phyloP scores from a whole-genome alignment of 192 early-diverging fungal species.

The Diversispora epigaea region DNA sequence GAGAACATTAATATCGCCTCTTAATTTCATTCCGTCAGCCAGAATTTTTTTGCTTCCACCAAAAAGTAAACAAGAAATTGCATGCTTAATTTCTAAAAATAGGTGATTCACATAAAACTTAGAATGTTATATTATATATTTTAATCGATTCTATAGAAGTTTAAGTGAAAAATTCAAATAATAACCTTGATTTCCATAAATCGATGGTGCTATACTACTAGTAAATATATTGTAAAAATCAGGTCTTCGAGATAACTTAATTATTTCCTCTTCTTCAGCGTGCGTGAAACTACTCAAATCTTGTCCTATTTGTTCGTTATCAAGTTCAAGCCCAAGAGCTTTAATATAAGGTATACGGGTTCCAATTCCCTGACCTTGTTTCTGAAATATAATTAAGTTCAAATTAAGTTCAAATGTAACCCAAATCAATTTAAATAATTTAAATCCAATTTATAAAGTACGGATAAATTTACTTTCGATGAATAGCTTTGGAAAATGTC shows the following conservation, averaged over 20 bases:
- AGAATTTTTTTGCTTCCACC: conserved; percentile 95
- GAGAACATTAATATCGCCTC: conserved; percentile 98
- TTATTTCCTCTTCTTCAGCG: conserved; percentile 91
- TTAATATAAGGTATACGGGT: conserved; percentile 84
- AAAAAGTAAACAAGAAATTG: conserved; percentile 92
- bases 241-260: conserved; percentile 80
- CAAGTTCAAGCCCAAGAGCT: conserved; percentile 80
- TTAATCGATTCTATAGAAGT: not conserved
- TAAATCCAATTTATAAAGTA: conserved; percentile 12
- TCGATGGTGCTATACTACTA: conserved; percentile 93
- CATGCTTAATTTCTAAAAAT: conserved; percentile 89
- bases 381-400: not conserved
- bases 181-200: conserved; percentile 85
- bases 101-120: not conserved
- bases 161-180: conserved; percentile 1
- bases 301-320: conserved; percentile 60
- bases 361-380: conserved; percentile 60
- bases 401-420: not conserved
- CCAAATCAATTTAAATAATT: no score
- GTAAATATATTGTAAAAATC: conserved; percentile 90
- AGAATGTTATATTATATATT: not conserved
- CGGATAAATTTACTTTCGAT: conserved; percentile 27
- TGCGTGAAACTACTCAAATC: conserved; percentile 75
- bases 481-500: conserved; percentile 84
- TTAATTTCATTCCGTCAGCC: conserved; percentile 93